Percentiles rank a stretch among this genome's conserved stretches.
phyloP scores from a whole-genome alignment of 2,329 filamentous ascomycete species.

The Rhytidhysteron rufulum region DNA sequence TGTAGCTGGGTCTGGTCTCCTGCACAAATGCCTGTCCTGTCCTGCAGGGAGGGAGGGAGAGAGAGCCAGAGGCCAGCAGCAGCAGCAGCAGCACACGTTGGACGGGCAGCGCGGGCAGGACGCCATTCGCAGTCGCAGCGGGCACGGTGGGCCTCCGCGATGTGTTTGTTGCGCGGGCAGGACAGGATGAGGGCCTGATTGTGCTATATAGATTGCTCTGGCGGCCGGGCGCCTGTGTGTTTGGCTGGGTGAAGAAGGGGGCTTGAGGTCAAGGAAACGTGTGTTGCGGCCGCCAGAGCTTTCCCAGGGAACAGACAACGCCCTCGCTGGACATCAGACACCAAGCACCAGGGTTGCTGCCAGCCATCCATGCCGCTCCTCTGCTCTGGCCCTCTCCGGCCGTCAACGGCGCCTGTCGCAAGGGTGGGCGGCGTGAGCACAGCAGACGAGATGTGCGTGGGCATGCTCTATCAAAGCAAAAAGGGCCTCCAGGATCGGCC shows the following conservation, averaged over 20 bases:
- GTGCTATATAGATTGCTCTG: not conserved
- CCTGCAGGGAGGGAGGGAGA: no score
- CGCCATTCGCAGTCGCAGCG: no score
- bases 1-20: no score
- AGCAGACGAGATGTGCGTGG: conserved; percentile 1
- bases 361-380: not conserved
- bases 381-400: no score
- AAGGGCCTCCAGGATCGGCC: not conserved
- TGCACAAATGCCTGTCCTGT: no score
- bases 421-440: not conserved
- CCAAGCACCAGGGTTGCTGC: not conserved
- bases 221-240: not conserved
- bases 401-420: not conserved
- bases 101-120: no score
- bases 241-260: no score
- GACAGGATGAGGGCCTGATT: not conserved
- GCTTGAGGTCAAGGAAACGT: no score
- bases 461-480: conserved; percentile 1
- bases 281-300: no score
- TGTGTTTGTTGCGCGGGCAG: not conserved
- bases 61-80: no score
- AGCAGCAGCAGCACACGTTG: no score
- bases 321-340: not conserved
- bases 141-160: not conserved
- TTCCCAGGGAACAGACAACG: not conserved